These are phyloP conservation scores for Blastomyces percursus DNA, from an alignment of 2,329 filamentous ascomycete species.

Conservation along the genomic window DNA sequence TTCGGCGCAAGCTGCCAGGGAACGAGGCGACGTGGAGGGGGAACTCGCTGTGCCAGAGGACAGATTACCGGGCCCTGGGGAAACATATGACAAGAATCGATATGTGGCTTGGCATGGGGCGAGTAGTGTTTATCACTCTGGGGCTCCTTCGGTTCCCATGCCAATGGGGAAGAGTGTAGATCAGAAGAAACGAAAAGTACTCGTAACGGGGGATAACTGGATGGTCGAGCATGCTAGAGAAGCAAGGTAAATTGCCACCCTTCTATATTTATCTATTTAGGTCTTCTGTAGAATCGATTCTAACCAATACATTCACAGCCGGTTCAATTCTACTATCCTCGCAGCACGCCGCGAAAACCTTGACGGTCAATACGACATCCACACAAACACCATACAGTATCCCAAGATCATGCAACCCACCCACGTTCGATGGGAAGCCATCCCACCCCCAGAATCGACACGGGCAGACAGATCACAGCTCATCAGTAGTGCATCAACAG, in stretches of 20 bases:
- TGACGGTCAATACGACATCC: slow-evolving; percentile 76
- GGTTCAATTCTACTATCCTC: slow-evolving; percentile 69
- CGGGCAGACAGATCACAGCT: slow-evolving; percentile 18
- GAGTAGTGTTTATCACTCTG: slow-evolving; percentile 87
- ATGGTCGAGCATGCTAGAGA: slow-evolving; percentile 88
- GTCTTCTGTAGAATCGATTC: slow-evolving; percentile 9
- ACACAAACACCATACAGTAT: slow-evolving; percentile 86
- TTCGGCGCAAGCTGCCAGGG: slow-evolving; percentile 61
- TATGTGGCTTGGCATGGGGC: slow-evolving; percentile 98
- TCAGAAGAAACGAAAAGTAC: slow-evolving; percentile 71
- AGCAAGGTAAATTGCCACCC: slow-evolving; percentile 53
- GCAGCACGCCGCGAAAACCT: slow-evolving; percentile 58
- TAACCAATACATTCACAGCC: slow-evolving; percentile 40
- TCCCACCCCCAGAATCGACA: slow-evolving; percentile 39
- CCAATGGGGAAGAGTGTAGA: slow-evolving; percentile 62
- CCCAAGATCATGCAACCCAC: slow-evolving; percentile 83
- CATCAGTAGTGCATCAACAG: slow-evolving; percentile 25
- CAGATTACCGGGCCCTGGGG: slow-evolving; percentile 58
- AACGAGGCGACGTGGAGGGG: slow-evolving; percentile 71
- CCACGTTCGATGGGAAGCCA: slow-evolving; percentile 68
- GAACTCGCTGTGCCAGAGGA: slow-evolving; percentile 88
- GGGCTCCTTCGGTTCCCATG: slow-evolving; percentile 62
- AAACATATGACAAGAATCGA: slow-evolving; percentile 97
- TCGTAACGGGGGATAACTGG: slow-evolving; percentile 91
- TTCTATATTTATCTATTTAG: background rate